Conservation (phyloP, 805 yeast genomes). For the Ogataea pilisensis region DNA sequence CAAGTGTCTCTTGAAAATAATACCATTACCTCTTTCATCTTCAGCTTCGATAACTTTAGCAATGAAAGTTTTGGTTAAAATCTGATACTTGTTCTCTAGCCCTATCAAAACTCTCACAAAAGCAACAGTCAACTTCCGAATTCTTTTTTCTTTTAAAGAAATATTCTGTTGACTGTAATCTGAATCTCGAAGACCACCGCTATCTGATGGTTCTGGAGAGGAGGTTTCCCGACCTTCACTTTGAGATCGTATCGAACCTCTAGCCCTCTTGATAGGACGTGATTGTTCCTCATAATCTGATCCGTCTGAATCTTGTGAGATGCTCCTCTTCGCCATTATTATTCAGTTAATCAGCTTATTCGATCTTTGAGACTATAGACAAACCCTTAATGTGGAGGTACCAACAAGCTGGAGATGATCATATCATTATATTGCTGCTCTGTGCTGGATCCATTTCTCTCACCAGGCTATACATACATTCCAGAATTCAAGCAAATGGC, state of each 20-base stretch:
- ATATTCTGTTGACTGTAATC: background rate
- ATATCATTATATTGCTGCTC: no score
- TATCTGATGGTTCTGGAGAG: no score
- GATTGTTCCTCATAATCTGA: conserved; percentile 4
- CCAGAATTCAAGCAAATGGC: no score
- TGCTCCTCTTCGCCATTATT: background rate
- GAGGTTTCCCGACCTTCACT: conserved; percentile 1
- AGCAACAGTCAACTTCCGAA: conserved; percentile 21
- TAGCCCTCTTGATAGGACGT: conserved; percentile 1
- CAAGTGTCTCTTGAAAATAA: conserved; percentile 26
- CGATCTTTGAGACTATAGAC: no score
- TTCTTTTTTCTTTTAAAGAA: conserved; percentile 11
- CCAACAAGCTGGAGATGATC: no score
- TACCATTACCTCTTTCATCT: conserved; percentile 24
- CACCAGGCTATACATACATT: no score
- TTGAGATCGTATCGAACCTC: background rate
- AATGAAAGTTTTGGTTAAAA: conserved; percentile 23
- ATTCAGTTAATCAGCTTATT: no score
- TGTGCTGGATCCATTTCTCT: no score
- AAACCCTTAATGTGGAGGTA: no score
- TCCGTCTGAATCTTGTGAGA: background rate
- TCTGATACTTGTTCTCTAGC: conserved; percentile 25
- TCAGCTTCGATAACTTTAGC: conserved; percentile 28
- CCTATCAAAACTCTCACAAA: conserved; percentile 28
- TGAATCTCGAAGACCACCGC: no score